phyloP scores from a whole-genome alignment of 1,284 basidiomycete species.

The Trichosporon asahii region DNA sequence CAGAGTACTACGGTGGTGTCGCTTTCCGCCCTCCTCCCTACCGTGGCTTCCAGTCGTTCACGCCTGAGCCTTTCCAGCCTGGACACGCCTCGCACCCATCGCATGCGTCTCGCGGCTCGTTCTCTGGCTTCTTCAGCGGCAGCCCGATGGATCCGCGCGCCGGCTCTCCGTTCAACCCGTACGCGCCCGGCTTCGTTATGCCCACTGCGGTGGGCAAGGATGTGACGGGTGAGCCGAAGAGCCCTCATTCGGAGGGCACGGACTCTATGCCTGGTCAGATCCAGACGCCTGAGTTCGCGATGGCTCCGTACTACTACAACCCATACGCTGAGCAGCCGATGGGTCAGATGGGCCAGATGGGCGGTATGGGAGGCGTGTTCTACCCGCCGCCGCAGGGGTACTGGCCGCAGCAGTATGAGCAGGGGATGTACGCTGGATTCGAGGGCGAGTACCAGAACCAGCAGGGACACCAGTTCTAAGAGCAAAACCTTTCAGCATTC shows the following conservation, averaged over 20 bases:
- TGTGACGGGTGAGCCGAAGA: constrained; percentile 7
- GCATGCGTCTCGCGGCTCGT: constrained; percentile 27
- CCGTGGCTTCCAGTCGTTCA: constrained; percentile 24
- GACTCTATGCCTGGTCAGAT: constrained; percentile 12
- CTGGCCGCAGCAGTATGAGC: constrained; percentile 18
- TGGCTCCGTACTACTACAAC: constrained; percentile 23
- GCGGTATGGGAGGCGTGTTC: constrained; percentile 9
- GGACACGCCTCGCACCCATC: constrained; percentile 14
- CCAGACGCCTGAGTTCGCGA: constrained; percentile 7
- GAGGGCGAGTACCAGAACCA: constrained; percentile 29
- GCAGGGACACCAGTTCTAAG: constrained; percentile 14
- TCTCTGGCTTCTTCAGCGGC: constrained; percentile 24
- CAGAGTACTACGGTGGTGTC: constrained; percentile 58
- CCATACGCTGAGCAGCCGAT: constrained; percentile 27
- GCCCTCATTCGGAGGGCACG: constrained; percentile 18
- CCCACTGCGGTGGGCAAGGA: constrained; percentile 23
- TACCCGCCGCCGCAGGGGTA: constrained; percentile 21
- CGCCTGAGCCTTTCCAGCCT: constrained; percentile 19
- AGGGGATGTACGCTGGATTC: constrained; percentile 25
- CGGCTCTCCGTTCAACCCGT: constrained; percentile 34
- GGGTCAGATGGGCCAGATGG: no score
- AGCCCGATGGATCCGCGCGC: constrained; percentile 14
- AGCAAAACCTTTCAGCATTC: not conserved
- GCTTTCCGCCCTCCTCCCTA: constrained; percentile 59
- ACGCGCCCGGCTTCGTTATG: constrained; percentile 31